These are phyloP conservation scores for Ballota nigra DNA, from an alignment of 257 asterid species.

Conservation along the genomic window DNA sequence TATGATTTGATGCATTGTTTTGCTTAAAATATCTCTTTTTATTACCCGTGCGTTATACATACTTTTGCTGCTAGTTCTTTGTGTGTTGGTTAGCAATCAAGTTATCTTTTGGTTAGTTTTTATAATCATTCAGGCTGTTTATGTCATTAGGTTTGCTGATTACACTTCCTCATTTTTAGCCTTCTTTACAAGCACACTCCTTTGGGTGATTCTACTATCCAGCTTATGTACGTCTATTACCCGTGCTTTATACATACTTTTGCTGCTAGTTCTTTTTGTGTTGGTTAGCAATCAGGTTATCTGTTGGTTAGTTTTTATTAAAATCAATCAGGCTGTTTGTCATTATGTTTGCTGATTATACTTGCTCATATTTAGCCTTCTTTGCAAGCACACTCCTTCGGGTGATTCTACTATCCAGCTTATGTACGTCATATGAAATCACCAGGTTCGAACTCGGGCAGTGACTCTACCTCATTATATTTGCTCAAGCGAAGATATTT, in stretches of 20 bases:
- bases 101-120: not conserved
- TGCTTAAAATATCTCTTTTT: constrained; percentile 1
- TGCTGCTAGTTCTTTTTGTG: not conserved
- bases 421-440: constrained; percentile 20
- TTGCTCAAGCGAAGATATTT: constrained; percentile 68
- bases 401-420: constrained; percentile 13
- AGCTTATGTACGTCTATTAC: too few species aligned
- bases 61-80: not conserved
- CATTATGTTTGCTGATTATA: not conserved
- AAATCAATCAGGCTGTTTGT: not conserved
- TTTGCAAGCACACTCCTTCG: not conserved
- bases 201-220: too few species aligned
- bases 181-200: not conserved
- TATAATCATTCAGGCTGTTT: not conserved
- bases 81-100: not conserved
- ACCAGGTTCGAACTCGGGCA: constrained; percentile 89
- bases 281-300: not conserved
- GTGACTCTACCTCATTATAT: constrained; percentile 68
- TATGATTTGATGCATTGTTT: constrained; percentile 22
- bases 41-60: constrained; percentile 5
- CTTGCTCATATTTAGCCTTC: not conserved
- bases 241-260: constrained; percentile 1
- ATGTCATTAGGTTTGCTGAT: not conserved
- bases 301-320: not conserved
- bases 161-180: not conserved